Percentiles rank a stretch among this genome's conserved stretches.
phyloP scores from a whole-genome alignment of 768 basidiomycete species.

The Lactifluus volemus region DNA sequence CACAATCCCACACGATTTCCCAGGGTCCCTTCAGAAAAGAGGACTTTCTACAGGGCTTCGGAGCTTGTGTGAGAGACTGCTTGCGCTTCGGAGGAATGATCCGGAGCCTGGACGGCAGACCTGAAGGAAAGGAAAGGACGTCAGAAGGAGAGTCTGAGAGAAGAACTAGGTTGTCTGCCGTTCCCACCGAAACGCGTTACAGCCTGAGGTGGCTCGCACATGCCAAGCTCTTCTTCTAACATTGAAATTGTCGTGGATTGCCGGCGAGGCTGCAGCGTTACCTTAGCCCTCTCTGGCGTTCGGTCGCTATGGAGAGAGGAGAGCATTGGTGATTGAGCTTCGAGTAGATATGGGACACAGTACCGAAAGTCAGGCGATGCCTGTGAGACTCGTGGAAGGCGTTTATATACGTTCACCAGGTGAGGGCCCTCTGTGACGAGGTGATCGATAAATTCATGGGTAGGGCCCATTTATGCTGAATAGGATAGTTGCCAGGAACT shows the following conservation, averaged over 20 bases:
- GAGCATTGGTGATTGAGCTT: background rate
- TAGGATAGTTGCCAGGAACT: no score
- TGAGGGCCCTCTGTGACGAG: background rate
- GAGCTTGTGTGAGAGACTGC: background rate
- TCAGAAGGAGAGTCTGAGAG: background rate
- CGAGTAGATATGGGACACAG: background rate
- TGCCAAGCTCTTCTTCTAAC: conserved; percentile 12
- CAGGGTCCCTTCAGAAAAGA: background rate
- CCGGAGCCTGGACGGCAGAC: background rate
- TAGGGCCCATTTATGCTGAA: no score
- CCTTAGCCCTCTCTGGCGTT: background rate
- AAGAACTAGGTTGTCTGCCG: background rate
- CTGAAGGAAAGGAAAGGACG: background rate
- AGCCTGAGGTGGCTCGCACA: background rate
- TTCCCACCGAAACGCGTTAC: background rate
- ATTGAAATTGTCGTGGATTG: conserved; percentile 6
- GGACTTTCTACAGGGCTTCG: background rate
- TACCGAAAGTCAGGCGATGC: background rate
- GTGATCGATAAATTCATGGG: background rate
- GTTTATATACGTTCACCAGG: background rate
- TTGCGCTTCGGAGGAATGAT: conserved; percentile 4
- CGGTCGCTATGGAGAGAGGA: background rate
- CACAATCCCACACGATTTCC: conserved; percentile 6
- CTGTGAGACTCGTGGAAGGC: background rate
- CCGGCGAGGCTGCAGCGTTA: background rate